A percentile compares a stretch with the other conserved stretches of the same genome.
Conservation (phyloP, 805 yeast species). For the Groenewaldozyma salmanticensis region DNA sequence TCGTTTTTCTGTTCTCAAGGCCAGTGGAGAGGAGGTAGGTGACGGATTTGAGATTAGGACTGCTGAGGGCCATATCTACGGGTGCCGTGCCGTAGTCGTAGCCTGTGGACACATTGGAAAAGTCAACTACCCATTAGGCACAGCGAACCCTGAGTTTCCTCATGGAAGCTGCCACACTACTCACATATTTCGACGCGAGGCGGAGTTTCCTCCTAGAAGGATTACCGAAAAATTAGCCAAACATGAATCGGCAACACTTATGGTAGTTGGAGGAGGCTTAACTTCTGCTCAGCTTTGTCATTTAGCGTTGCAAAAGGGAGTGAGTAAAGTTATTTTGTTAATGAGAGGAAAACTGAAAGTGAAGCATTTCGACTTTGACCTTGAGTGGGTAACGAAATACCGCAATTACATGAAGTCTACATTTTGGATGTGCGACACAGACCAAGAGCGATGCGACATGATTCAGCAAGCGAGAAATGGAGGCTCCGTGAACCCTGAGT, state of each 20-base stretch:
- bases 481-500: conserved; percentile 39
- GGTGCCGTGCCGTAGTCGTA: conserved; percentile 20
- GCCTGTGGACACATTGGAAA: conserved; percentile 14
- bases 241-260: background rate
- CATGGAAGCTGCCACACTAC: conserved; percentile 12
- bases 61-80: conserved; percentile 26
- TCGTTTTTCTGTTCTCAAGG: conserved; percentile 16
- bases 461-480: conserved; percentile 36
- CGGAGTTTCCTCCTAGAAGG: conserved; percentile 6
- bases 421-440: conserved; percentile 35
- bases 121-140: conserved; percentile 7
- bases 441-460: conserved; percentile 34
- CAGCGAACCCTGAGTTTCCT: conserved; percentile 4
- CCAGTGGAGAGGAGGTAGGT: conserved; percentile 16
- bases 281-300: conserved; percentile 39
- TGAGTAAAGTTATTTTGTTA: conserved; percentile 28
- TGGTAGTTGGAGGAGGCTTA: conserved; percentile 38
- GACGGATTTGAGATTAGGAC: conserved; percentile 30
- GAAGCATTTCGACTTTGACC: conserved; percentile 39
- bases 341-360: conserved; percentile 32
- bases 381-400: conserved; percentile 43
- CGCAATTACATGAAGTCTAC: conserved; percentile 36
- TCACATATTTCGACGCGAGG: conserved; percentile 6
- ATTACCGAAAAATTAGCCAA: conserved; percentile 3
- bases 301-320: conserved; percentile 25